These are phyloP conservation scores for Scedosporium dehoogii DNA, from an alignment of 2,329 filamentous ascomycete genomes.

Conservation along the genomic window DNA sequence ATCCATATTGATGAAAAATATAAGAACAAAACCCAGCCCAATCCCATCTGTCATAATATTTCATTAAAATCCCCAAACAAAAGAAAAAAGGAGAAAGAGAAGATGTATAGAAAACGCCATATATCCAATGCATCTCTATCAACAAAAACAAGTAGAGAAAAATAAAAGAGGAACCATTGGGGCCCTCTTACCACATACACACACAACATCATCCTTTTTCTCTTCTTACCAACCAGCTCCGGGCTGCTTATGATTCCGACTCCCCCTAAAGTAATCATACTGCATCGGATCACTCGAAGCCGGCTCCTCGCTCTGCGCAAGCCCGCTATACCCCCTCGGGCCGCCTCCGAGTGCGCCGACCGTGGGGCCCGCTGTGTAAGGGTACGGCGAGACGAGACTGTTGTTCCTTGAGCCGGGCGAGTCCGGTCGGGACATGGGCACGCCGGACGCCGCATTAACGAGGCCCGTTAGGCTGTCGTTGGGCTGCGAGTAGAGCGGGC, in stretches of 20 bases:
- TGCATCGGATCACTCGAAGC: conserved; percentile 33
- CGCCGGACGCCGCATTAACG: conserved; percentile 41
- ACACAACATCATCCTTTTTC: not conserved
- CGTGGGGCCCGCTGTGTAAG: conserved; percentile 27
- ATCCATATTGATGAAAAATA: not conserved
- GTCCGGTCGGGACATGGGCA: conserved; percentile 27
- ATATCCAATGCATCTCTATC: not conserved
- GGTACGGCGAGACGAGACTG: conserved; percentile 17
- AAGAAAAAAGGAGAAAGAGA: not conserved
- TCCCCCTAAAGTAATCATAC: conserved; percentile 48
- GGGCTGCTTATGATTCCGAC: conserved; percentile 18
- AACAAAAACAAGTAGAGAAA: not conserved
- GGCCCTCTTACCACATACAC: not conserved
- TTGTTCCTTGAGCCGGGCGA: conserved; percentile 21
- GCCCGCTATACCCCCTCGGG: conserved; percentile 47
- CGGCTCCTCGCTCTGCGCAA: conserved; percentile 43
- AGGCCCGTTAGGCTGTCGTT: conserved; percentile 46
- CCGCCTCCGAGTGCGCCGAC: conserved; percentile 46
- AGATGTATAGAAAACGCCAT: conserved; percentile 12
- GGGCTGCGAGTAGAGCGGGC: conserved; percentile 37
- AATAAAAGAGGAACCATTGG: conserved; percentile 1
- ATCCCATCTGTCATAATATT: not conserved
- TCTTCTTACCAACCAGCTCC: conserved; percentile 28
- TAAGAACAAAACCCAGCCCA: not conserved
- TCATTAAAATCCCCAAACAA: too few species aligned